phyloP scores from a whole-genome alignment of 192 early-diverging fungal species.

The Phlyctochytrium bullatum region DNA sequence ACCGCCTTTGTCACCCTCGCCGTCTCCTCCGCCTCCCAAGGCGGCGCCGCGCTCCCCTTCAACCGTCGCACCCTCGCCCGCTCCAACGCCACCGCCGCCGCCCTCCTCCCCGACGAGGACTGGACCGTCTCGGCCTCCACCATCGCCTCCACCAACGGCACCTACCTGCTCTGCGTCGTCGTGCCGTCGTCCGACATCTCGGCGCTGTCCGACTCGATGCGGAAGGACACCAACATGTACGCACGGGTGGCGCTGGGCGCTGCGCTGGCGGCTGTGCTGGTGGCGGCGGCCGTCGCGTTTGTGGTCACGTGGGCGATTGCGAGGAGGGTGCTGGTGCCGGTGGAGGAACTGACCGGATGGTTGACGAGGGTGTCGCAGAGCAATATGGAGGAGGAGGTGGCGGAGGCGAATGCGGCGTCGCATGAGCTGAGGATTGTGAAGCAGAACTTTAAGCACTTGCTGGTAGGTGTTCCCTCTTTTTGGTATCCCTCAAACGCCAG shows the following conservation, averaged over 20 bases:
- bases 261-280: not conserved
- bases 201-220: conserved; percentile 8
- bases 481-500: no score
- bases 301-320: conserved; percentile 12
- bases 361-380: conserved; percentile 1
- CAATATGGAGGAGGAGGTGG: conserved; percentile 14
- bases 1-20: conserved; percentile 9
- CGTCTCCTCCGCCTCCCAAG: not conserved
- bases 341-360: conserved; percentile 12
- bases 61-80: not conserved
- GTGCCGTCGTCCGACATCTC: conserved; percentile 23
- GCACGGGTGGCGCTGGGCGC: not conserved
- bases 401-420: not conserved
- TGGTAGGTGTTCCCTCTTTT: conserved; percentile 11
- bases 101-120: not conserved
- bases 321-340: conserved; percentile 6
- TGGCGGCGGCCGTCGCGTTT: not conserved
- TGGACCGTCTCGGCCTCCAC: conserved; percentile 19
- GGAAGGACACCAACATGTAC: not conserved
- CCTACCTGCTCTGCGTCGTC: conserved; percentile 13
- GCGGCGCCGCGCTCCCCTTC: not conserved
- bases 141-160: not conserved
- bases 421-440: conserved; percentile 18
- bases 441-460: conserved; percentile 20
- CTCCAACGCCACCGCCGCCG: not conserved